Evolutionary conservation across 352 stramenopile genomes (phyloP).

Genomic region (Phytophthora capsici): DNA sequence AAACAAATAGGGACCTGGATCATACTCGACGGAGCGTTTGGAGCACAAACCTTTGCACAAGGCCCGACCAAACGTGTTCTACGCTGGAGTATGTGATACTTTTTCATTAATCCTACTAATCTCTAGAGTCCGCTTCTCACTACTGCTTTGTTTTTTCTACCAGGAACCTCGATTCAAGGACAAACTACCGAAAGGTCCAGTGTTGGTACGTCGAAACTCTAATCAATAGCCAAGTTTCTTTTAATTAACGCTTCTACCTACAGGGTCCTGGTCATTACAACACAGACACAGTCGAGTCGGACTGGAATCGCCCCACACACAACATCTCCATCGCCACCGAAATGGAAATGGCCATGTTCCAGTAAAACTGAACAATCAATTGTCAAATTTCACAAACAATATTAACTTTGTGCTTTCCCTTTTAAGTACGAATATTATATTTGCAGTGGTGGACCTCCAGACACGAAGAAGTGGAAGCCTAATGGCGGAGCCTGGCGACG

Average conservation of each 20-base stretch:
- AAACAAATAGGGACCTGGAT: constrained; percentile 54
- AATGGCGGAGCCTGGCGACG: constrained; percentile 37
- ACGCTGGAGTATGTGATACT: constrained; percentile 51
- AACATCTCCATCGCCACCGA: constrained; percentile 89
- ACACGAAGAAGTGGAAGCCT: constrained; percentile 25
- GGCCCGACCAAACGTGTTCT: constrained; percentile 73
- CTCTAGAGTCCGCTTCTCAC: not conserved
- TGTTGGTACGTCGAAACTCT: constrained; percentile 46
- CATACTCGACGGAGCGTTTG: constrained; percentile 53
- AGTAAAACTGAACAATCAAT: constrained; percentile 20
- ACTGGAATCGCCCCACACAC: constrained; percentile 89
- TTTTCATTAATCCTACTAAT: too few relatives aligned
- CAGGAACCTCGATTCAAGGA: constrained; percentile 83
- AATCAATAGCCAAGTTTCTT: not conserved
- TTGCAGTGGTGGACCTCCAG: constrained; percentile 16
- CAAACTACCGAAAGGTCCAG: constrained; percentile 55
- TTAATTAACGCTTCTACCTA: not conserved
- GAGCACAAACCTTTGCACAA: constrained; percentile 68
- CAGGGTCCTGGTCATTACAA: constrained; percentile 83
- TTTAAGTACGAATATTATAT: constrained; percentile 12
- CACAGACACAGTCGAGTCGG: constrained; percentile 66
- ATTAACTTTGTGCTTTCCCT: too few relatives aligned
- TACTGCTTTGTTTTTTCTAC: not conserved
- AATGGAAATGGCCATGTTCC: constrained; percentile 80
- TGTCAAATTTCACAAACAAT: not conserved